Conservation (phyloP, 306 rosid species). For the Astragalus membranaceus region DNA sequence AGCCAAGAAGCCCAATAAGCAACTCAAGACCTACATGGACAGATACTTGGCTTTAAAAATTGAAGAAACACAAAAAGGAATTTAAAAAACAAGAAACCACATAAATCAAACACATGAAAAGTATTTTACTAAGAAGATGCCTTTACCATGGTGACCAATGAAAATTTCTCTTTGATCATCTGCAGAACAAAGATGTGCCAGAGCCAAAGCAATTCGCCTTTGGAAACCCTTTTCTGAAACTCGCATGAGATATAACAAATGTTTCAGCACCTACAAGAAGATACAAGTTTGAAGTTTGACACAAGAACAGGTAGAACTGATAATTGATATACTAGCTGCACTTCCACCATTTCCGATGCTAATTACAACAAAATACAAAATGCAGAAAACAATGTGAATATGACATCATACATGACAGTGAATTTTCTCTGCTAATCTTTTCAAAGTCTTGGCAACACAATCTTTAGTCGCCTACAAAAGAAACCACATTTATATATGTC, state of each 20-base stretch:
- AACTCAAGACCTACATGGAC: conserved; percentile 72
- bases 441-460: conserved; percentile 97
- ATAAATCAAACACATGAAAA: not conserved
- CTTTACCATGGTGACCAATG: conserved; percentile 70
- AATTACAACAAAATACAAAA: conserved; percentile 19
- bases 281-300: conserved; percentile 26
- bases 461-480: conserved; percentile 88
- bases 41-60: conserved; percentile 19
- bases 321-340: not conserved
- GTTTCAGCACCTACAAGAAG: conserved; percentile 67
- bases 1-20: conserved; percentile 83
- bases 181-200: conserved; percentile 91
- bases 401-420: conserved; percentile 71
- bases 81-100: conserved; percentile 19
- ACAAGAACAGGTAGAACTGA: not conserved
- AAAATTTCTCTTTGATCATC: conserved; percentile 76
- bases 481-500: conserved; percentile 15
- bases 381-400: not conserved
- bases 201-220: conserved; percentile 87
- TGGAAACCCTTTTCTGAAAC: conserved; percentile 73
- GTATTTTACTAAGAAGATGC: conserved; percentile 16
- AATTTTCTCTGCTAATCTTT: conserved; percentile 97
- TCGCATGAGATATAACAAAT: conserved; percentile 85
- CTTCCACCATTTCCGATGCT: not conserved
- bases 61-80: conserved; percentile 1